A percentile compares a stretch with the other conserved stretches of the same genome.
phyloP scores from a whole-genome alignment of 805 yeast genomes.

The Candida adriatica region DNA sequence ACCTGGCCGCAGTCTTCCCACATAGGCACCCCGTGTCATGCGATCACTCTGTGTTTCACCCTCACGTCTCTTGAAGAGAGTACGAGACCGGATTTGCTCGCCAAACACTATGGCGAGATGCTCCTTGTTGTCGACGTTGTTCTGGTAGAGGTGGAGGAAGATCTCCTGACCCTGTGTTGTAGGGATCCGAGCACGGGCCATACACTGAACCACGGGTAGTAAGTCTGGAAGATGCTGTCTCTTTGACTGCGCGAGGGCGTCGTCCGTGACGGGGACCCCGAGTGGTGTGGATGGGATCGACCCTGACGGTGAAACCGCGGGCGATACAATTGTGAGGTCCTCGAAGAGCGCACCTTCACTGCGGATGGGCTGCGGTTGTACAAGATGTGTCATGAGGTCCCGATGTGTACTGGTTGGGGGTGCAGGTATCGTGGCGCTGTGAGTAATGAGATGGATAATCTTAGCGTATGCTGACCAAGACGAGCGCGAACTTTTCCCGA shows the following conservation, averaged over 20 bases:
- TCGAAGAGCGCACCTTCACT: slow-evolving; percentile 23
- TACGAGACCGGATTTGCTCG: slow-evolving; percentile 74
- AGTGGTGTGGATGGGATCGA: slow-evolving; percentile 23
- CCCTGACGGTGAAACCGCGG: slow-evolving; percentile 28
- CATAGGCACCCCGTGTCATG: slow-evolving; percentile 98
- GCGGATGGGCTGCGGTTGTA: slow-evolving; percentile 16
- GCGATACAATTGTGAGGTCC: slow-evolving; percentile 35
- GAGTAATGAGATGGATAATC: too few relatives aligned
- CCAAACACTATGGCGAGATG: slow-evolving; percentile 97
- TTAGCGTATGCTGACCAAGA: too few relatives aligned
- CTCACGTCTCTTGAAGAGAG: slow-evolving; percentile 53
- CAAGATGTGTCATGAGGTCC: too few relatives aligned
- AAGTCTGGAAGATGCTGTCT: slow-evolving; percentile 39
- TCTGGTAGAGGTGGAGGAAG: slow-evolving; percentile 81
- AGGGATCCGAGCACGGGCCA: slow-evolving; percentile 94
- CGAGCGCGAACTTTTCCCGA: too few relatives aligned
- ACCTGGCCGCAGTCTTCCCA: slow-evolving; percentile 87
- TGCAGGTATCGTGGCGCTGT: too few relatives aligned
- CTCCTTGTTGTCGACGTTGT: slow-evolving; percentile 83
- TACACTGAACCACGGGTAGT: slow-evolving; percentile 76
- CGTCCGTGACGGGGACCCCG: slow-evolving; percentile 20
- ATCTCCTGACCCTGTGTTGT: slow-evolving; percentile 94
- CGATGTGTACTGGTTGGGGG: too few relatives aligned
- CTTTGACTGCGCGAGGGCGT: slow-evolving; percentile 17
- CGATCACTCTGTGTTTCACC: slow-evolving; percentile 85